Evolutionary conservation across 1,284 basidiomycete species (phyloP), one percentile per base, ranked within the genome.

Genomic region (Cutaneotrichosporon arboriforme): DNA sequence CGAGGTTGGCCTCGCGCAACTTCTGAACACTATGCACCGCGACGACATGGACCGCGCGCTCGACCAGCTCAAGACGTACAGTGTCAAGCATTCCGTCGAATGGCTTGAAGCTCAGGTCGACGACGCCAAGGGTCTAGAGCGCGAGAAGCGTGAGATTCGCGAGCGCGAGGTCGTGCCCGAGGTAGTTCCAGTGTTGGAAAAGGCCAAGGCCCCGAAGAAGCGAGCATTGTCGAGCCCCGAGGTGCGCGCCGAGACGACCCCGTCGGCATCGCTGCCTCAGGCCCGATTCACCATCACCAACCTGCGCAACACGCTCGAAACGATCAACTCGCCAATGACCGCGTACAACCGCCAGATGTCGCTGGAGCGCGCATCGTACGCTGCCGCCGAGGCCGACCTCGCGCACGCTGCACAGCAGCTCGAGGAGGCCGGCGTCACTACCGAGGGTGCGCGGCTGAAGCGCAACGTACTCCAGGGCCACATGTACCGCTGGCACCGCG

Each of bases 401-500:
- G 78, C 81, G 64, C 83, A 85, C 57, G 82, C 90, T 55, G 76
- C 81, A 8, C 79, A 85, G 55, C 56, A 80, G 8, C 79, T 90
- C 38, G 79, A 81, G 17, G 76, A 80, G 23, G 77, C 84, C 17
- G 84, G 84, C 8, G 61, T 86, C 8, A 75, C 59, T 33, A 45
- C 41, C 3, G 56, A 63, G n/a, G 55, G 51, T 17, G 51, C 74
- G 20, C 46, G 47, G n/a, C 46, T 58, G 15, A 31, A 49, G 38
- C 76, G 79, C 33, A 76, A 73, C 23, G 80, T 82, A 55, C 75
- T 96, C 17, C 85, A 87, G 64, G 75, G 77, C 26, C 88, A 87
- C 86, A 91, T 93, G 88, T 88, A 87, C 83, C 77, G 83, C 3
- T 96, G 90, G 91, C 84, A 90, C 62, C 68, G 77, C n/a, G 80